These are phyloP conservation scores for Claviceps sp. DNA, from an alignment of 2,329 filamentous ascomycete species.

Conservation along the genomic window DNA sequence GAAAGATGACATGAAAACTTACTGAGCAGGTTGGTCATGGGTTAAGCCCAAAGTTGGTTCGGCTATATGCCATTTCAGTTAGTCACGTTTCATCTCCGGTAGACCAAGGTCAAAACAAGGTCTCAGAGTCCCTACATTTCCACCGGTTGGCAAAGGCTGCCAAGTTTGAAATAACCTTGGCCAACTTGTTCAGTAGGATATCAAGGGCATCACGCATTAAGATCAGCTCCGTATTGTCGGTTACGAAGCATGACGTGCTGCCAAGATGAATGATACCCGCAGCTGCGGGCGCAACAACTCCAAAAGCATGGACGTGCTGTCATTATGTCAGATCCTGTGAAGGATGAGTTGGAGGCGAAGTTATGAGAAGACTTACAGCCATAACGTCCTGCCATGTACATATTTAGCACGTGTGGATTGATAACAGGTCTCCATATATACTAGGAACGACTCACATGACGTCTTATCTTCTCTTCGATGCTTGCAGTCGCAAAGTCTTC, in stretches of 20 bases:
- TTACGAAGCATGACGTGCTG: conserved; percentile 27
- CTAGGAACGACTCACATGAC: conserved; percentile 30
- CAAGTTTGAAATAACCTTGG: conserved; percentile 65
- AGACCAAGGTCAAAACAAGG: not conserved
- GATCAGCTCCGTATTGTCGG: conserved; percentile 68
- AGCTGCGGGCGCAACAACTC: conserved; percentile 58
- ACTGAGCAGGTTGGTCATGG: conserved; percentile 51
- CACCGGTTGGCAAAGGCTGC: conserved; percentile 57
- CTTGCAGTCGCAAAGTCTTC: conserved; percentile 62
- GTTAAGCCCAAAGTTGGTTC: conserved; percentile 65
- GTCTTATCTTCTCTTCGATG: conserved; percentile 60
- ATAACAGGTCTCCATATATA: not conserved
- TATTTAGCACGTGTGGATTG: conserved; percentile 4
- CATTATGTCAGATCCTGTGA: conserved; percentile 13
- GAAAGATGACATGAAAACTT: not conserved
- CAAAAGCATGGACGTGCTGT: conserved; percentile 59
- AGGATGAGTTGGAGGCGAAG: not conserved
- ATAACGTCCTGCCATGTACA: conserved; percentile 33
- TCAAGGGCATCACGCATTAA: conserved; percentile 52
- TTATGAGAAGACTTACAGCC: conserved; percentile 29
- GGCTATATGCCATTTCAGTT: conserved; percentile 3
- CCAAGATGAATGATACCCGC: conserved; percentile 75
- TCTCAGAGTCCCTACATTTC: conserved; percentile 34
- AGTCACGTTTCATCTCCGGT: not conserved
- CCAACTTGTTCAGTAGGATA: conserved; percentile 64